Base-by-base conservation (phyloP, 257 asterid genomes). In the Echium plantagineum region DNA sequence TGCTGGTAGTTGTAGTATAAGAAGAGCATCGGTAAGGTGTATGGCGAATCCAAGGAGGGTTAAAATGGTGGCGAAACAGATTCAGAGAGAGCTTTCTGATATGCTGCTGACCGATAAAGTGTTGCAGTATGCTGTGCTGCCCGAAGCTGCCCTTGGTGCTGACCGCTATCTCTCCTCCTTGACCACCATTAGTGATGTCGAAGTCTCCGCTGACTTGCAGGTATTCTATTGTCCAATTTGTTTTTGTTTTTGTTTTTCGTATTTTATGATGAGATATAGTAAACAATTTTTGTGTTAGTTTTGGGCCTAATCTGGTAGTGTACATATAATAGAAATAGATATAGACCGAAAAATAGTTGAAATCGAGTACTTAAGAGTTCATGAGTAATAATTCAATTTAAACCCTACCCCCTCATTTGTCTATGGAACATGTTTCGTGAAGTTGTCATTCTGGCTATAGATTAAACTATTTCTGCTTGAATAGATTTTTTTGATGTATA, bases 1-100 rank as follows among this genome's bases (percentile, higher is more conserved):
- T 15, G 63, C 71, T 61, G 47, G 55, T 51, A 60, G 51, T 30
- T 52, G 60, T 67, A 13, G 65, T 22, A 19, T 47, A 28, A 57
- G 62, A 18, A 58, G 69, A 53, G 55, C 60, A 55, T 60, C 65
- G 6, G 63, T 81, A 47, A 69, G 66, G 64, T 93, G 97, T 76
- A 89, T 93, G 99, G 97, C 99, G 58, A 83, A 89, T 72, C 91
- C 97, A 49, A 75, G 99, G 75, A 85, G 99, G 72, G 97, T 93
- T 69, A 78, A 80, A 76, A 93, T 86, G 97, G 99, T 93, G 74
- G 83, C 99, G n/a, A 86, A 81, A 71, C 99, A 93, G 74, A 93
- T 93, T 62, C 61, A 74, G 79, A 86, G 99, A 63, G 99, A 89
- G 81, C 81, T 93, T 2, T 84, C 99, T 5, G 91, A 89, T 38